These are phyloP conservation scores for Annulohypoxylon nitens DNA, from an alignment of 495 filamentous ascomycete genomes.

Conservation along the genomic window DNA sequence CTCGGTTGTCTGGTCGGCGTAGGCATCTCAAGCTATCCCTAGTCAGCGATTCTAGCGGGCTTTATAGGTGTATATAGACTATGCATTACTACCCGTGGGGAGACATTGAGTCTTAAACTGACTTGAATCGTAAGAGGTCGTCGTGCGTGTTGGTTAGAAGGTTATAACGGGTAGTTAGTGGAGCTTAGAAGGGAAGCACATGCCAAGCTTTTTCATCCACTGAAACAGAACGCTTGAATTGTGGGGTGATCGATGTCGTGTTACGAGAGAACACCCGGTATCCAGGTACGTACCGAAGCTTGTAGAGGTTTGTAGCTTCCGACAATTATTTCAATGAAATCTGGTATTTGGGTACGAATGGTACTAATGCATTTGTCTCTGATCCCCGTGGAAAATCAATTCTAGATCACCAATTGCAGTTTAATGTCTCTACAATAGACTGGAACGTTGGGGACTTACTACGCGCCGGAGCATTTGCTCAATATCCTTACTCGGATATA, in stretches of 20 bases:
- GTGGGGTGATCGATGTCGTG: slow-evolving; percentile 38
- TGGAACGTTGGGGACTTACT: background rate
- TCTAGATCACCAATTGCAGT: slow-evolving; percentile 17
- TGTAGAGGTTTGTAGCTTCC: background rate
- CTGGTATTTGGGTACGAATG: slow-evolving; percentile 5
- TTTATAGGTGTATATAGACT: background rate
- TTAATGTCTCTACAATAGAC: background rate
- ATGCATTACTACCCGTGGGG: background rate
- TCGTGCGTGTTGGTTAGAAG: background rate
- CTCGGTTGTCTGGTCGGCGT: background rate
- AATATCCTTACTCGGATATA: slow-evolving; percentile 19
- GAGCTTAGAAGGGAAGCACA: slow-evolving; percentile 5
- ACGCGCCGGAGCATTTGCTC: background rate
- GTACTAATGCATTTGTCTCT: background rate
- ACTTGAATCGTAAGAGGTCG: slow-evolving; percentile 18
- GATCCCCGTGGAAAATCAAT: slow-evolving; percentile 10
- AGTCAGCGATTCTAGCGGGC: background rate
- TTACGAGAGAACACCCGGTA: slow-evolving; percentile 16
- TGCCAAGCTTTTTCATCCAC: slow-evolving; percentile 21
- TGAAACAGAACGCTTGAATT: slow-evolving; percentile 32
- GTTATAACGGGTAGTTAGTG: background rate
- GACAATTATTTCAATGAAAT: background rate
- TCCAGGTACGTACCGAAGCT: slow-evolving; percentile 6
- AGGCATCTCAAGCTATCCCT: background rate
- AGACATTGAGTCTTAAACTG: slow-evolving; percentile 3